These are phyloP conservation scores for Solanum arcanum DNA, from an alignment of 257 asterid species.

Conservation along the genomic window DNA sequence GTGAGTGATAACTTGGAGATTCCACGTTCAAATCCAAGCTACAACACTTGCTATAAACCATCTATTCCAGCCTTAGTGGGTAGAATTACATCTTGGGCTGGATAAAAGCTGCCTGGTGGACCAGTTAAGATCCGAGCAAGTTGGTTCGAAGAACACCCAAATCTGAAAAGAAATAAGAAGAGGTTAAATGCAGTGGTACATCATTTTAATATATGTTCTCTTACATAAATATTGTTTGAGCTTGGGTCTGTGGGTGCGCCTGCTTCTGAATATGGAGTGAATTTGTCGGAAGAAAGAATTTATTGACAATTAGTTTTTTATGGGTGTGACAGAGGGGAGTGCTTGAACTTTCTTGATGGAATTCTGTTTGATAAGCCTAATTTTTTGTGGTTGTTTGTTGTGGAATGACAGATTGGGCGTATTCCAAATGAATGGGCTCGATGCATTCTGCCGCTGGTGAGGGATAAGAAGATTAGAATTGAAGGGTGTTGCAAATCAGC, in stretches of 20 bases:
- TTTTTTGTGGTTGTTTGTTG: not conserved
- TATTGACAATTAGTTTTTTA: not conserved
- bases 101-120: not conserved
- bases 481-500: slow-evolving; percentile 72
- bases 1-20: not conserved
- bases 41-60: not conserved
- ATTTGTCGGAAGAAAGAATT: not conserved
- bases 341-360: not conserved
- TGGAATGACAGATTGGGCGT: slow-evolving; percentile 74
- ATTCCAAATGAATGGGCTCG: slow-evolving; percentile 97
- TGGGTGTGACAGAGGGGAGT: not conserved
- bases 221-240: not conserved
- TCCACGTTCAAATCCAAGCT: not conserved
- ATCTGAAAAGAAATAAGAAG: not conserved
- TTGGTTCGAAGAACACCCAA: not conserved
- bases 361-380: not conserved
- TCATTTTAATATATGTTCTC: not conserved
- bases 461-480: slow-evolving; percentile 56
- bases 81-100: not conserved
- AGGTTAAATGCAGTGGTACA: not conserved
- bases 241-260: not conserved
- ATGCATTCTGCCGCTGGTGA: slow-evolving; percentile 80
- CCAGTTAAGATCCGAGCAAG: not conserved
- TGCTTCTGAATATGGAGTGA: not conserved
- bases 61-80: not conserved